Percentiles rank a stretch among this genome's conserved stretches.
phyloP scores from a whole-genome alignment of 176 grass and related monocot genomes.

The Musa beccarii region DNA sequence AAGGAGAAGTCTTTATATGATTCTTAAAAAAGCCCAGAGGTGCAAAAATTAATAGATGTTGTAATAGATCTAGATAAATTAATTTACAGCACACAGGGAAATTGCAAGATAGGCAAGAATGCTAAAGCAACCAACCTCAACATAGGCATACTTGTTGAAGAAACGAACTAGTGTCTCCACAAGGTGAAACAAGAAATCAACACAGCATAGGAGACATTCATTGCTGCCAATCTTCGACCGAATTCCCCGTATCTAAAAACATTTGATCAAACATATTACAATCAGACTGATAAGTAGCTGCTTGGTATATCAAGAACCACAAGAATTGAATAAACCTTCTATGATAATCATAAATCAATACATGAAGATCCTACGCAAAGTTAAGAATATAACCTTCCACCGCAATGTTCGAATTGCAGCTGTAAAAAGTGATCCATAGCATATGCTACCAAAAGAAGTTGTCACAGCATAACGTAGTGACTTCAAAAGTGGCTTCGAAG shows the following conservation, averaged over 20 bases:
- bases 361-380: neutral
- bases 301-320: neutral
- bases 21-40: neutral
- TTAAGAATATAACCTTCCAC: slow-evolving; percentile 60
- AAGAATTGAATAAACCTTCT: neutral
- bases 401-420: slow-evolving; percentile 93
- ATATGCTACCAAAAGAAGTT: slow-evolving; percentile 96
- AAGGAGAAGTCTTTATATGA: neutral
- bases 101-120: neutral
- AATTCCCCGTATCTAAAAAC: slow-evolving; percentile 76
- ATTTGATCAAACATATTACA: slow-evolving; percentile 5
- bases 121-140: slow-evolving; percentile 53
- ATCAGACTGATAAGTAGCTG: neutral
- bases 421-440: slow-evolving; percentile 96
- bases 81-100: neutral
- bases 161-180: slow-evolving; percentile 93
- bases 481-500: slow-evolving; percentile 69
- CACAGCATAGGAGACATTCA: slow-evolving; percentile 88
- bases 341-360: slow-evolving; percentile 4
- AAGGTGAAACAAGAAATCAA: slow-evolving; percentile 97
- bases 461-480: slow-evolving; percentile 73
- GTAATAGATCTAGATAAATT: neutral
- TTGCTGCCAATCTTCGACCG: slow-evolving; percentile 91
- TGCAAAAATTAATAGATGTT: neutral
- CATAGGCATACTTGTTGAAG: slow-evolving; percentile 99